Percentiles rank a stretch among this genome's conserved stretches.
Evolutionary conservation across 2,329 filamentous ascomycete genomes (phyloP).

Genomic region (Plectosphaerella plurivora): DNA sequence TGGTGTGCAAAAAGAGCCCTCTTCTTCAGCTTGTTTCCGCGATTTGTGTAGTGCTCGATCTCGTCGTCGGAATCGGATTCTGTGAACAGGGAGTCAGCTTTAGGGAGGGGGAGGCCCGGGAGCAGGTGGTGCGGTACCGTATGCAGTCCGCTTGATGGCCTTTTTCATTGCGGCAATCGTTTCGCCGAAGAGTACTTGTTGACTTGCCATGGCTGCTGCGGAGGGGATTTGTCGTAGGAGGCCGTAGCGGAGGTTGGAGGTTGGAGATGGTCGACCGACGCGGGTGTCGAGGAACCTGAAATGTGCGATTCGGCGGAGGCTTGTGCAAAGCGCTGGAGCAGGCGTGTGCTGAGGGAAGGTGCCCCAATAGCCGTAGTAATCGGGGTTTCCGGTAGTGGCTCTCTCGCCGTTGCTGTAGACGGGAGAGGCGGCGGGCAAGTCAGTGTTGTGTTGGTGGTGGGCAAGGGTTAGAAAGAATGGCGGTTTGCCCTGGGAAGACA

Average conservation of each 20-base stretch:
- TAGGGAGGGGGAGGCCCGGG: background rate
- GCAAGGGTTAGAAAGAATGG: background rate
- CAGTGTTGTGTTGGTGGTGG: too few species aligned
- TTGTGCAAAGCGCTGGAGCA: too few species aligned
- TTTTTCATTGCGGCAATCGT: conserved; percentile 66
- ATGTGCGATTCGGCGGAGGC: too few species aligned
- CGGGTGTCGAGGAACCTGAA: too few species aligned
- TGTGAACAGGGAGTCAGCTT: conserved; percentile 28
- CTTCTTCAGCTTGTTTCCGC: conserved; percentile 76
- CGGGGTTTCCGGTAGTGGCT: too few species aligned
- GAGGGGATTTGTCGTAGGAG: background rate
- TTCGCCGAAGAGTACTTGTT: conserved; percentile 61
- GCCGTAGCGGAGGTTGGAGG: background rate
- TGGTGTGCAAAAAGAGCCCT: conserved; percentile 66
- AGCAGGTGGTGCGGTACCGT: conserved; percentile 35
- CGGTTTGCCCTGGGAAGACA: conserved; percentile 2
- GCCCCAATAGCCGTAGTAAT: too few species aligned
- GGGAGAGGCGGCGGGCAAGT: too few species aligned
- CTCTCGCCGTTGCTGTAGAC: too few species aligned
- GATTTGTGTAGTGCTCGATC: conserved; percentile 66
- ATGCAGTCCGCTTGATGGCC: conserved; percentile 59
- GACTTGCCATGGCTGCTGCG: conserved; percentile 32
- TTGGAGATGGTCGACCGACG: background rate
- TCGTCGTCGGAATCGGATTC: conserved; percentile 76
- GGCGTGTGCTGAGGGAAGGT: too few species aligned